Evolutionary conservation across 148 eudicot genomes (phyloP), one percentile per base, ranked within the genome.

Genomic region (Vaccinium corymbosum): DNA sequence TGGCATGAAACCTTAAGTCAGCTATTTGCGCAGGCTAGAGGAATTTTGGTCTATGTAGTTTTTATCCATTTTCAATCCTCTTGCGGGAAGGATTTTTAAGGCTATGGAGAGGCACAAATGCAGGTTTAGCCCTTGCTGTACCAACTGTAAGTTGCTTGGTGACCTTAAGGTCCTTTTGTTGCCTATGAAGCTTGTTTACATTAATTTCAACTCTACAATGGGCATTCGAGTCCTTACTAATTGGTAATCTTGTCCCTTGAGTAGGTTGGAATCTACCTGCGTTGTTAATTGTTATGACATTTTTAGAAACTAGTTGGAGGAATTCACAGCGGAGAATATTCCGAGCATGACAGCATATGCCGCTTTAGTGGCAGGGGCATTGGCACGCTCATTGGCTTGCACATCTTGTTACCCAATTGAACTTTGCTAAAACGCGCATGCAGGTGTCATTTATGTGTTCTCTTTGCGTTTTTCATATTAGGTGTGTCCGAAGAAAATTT

Each of bases 31-130:
- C 51, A 66, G 52, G 38, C 82, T 29, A 29, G 66, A 62, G 61
- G 57, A 29, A 70, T 84, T 80, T 61, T 15, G 15, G 52, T 25
- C 19, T 75, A 1, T 52, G 12, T 53, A 56, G 48, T 29, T 53
- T 19, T 72, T 49, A 49, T 56, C 56, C 75, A 79, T 66, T 78
- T 78, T 79, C 49, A 29, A 78, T 68, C 35, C 0, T 52, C 83
- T 83, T 89, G 84, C 93, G 95, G 99, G 99, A 97, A 91, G 99
- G 99, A 52, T 35, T 95, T 76, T 81, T 88, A 51, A 93, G 93
- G 81, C 89, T 97, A 62, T 97, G 99, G 98, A 93, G 98, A 90
- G 99, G 99, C 84, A 97, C 99, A 83, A 95, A 93, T 91, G 99
- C 98, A 61, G 95, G 93, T 66, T 90, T 97, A 74, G 98, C 98